phyloP scores from a whole-genome alignment of 2,329 filamentous ascomycete genomes.

The Microcyclospora tardicrescens region DNA sequence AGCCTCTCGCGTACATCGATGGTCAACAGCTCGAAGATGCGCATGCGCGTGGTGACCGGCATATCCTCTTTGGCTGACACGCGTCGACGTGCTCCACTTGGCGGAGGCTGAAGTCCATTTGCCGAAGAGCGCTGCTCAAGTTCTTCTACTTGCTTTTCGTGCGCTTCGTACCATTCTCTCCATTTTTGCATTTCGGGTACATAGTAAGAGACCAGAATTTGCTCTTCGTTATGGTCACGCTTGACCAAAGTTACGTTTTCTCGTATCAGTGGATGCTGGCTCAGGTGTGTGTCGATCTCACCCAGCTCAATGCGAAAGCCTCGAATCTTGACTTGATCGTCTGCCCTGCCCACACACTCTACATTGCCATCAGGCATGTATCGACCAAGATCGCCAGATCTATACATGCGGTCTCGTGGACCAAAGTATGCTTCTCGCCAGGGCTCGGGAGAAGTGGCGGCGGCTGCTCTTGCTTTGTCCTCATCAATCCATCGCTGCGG shows the following conservation, averaged over 20 bases:
- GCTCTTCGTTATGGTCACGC: slow-evolving; percentile 74
- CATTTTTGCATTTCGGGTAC: slow-evolving; percentile 70
- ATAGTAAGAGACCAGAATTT: slow-evolving; percentile 75
- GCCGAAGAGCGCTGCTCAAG: slow-evolving; percentile 6
- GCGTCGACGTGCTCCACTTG: slow-evolving; percentile 8
- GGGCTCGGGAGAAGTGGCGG: slow-evolving; percentile 44
- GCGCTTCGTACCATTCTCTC: slow-evolving; percentile 50
- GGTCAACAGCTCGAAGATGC: slow-evolving; percentile 48
- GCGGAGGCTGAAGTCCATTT: not conserved
- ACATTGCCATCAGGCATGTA: slow-evolving; percentile 60
- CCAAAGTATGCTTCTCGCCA: slow-evolving; percentile 73
- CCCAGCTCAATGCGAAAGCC: slow-evolving; percentile 91
- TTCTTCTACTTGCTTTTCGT: slow-evolving; percentile 7
- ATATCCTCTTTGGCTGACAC: slow-evolving; percentile 19
- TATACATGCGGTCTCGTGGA: slow-evolving; percentile 73
- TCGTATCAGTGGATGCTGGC: slow-evolving; percentile 58
- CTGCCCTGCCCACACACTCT: slow-evolving; percentile 65
- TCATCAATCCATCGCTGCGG: slow-evolving; percentile 53
- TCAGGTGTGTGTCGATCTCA: slow-evolving; percentile 80
- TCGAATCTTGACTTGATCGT: slow-evolving; percentile 89
- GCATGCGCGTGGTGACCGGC: slow-evolving; percentile 29
- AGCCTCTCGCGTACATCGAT: slow-evolving; percentile 54
- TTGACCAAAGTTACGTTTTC: slow-evolving; percentile 79
- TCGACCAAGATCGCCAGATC: slow-evolving; percentile 73
- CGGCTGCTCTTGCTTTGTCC: slow-evolving; percentile 42